Evolutionary conservation across 177 flowering plant genomes (phyloP), one percentile per base, ranked within the genome.

Genomic region (Vitis hybrid): DNA sequence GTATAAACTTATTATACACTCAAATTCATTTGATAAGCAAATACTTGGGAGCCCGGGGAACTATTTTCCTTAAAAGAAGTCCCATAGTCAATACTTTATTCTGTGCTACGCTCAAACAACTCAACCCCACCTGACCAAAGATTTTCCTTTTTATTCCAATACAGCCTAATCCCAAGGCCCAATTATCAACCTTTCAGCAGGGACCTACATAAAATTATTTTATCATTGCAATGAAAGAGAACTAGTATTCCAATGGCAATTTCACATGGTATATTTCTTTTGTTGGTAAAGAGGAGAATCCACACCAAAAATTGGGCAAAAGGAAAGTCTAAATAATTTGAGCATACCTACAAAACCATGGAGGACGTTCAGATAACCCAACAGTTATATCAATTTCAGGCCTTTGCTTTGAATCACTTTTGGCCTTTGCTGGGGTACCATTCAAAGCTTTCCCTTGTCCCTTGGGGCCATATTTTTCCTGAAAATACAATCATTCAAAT

Each of bases 401-500:
- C 71, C 83, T 79, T 63, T 75, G 84, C 80, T 89, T 93, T 4
- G 87, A 47, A 13, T 82, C 83, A 68, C 68, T 78, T 55, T 80
- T 88, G 17, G 87, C 59, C 74, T 87, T 91, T 11, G 88, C 79
- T 59, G 84, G 73, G 28, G 79, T 66, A 20, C 75, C 84, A 78
- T 78, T 84, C 4, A 79, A 33, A 76, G 86, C 76, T 71, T 90
- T 90, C 4, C 60, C 88, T 79, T 84, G 88, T 47, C 96, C 95
- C 74, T 95, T 95, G 14, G 98, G 97, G 70, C 99, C 99, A 84
- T 95, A 95, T 73, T 94, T 95, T 77, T 95, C 99, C 99, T 95
- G 88, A 69, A 69, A 20, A 62, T 2, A 15, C 20, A 47, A 69
- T 24, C 4, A 65, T 64, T 64, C 1, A 12, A 11, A 60, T 38